Evolutionary conservation across 2,329 filamentous ascomycete genomes (phyloP).

Genomic region (Curvularia lunata): DNA sequence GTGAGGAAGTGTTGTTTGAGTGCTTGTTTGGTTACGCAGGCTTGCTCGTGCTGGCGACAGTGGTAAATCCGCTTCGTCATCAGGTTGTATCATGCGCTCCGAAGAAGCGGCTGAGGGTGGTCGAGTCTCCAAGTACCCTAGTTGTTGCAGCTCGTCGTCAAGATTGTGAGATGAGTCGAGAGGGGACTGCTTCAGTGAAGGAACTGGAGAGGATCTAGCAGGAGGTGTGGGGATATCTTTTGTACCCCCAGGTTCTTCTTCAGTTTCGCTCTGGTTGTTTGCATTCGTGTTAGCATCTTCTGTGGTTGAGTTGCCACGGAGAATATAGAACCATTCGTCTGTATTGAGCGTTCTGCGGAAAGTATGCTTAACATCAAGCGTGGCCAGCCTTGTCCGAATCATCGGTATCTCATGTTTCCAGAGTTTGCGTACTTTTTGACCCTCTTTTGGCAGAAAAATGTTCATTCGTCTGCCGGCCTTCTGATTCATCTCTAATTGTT

Average conservation of each 20-base stretch:
- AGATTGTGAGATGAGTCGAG: neutral
- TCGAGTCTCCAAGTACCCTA: neutral
- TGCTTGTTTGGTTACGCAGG: neutral
- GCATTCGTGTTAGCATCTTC: neutral
- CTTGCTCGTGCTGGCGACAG: neutral
- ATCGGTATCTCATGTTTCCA: neutral
- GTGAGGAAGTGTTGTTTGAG: neutral
- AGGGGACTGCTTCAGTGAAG: neutral
- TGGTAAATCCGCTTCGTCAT: neutral
- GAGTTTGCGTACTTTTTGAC: neutral
- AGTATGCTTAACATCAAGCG: neutral
- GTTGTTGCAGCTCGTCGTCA: neutral
- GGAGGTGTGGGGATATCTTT: slow-evolving; percentile 33
- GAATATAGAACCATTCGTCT: slow-evolving; percentile 8
- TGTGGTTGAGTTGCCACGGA: neutral
- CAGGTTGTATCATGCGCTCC: neutral
- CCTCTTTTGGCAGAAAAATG: neutral
- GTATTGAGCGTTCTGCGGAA: neutral
- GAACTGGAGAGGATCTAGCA: slow-evolving; percentile 28
- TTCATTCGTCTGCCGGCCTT: neutral
- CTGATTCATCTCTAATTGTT: neutral
- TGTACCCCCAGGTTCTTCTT: neutral
- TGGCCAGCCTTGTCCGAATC: neutral
- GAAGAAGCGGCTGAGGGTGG: neutral
- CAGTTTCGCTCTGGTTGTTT: too few species aligned